Conservation (phyloP, 495 filamentous ascomycete species). For the Penicillium paradoxum region DNA sequence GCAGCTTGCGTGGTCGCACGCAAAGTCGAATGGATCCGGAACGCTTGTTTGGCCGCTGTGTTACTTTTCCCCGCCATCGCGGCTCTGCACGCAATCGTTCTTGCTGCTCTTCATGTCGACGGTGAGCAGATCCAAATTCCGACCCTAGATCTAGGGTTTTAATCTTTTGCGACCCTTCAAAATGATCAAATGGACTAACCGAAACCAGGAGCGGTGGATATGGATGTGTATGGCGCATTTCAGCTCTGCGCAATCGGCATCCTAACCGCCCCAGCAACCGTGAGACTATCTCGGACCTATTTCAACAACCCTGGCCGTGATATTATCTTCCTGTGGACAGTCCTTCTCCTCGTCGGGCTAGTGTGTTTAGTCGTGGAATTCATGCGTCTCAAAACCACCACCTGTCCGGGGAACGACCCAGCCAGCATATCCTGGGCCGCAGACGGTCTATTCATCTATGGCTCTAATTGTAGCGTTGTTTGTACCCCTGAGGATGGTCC, state of each 20-base stretch:
- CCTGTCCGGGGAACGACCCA: conserved; percentile 36
- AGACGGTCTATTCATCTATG: conserved; percentile 28
- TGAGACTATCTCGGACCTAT: conserved; percentile 52
- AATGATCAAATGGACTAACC: neutral
- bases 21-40: conserved; percentile 53
- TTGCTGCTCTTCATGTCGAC: conserved; percentile 47
- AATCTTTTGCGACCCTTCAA: neutral
- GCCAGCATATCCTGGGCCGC: conserved; percentile 30
- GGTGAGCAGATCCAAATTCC: conserved; percentile 31
- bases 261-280: conserved; percentile 53
- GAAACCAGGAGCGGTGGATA: conserved; percentile 50
- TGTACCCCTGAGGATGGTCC: conserved; percentile 41
- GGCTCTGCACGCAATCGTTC: conserved; percentile 54
- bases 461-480: conserved; percentile 24
- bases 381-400: conserved; percentile 38
- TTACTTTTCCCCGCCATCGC: conserved; percentile 57
- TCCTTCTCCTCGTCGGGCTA: conserved; percentile 51
- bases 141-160: neutral
- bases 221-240: conserved; percentile 62
- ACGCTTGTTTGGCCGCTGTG: conserved; percentile 55
- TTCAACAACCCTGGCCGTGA: conserved; percentile 57
- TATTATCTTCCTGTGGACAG: conserved; percentile 57
- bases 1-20: conserved; percentile 54
- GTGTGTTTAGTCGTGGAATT: conserved; percentile 56
- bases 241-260: conserved; percentile 59